phyloP scores from a whole-genome alignment of 2,329 filamentous ascomycete species.

The Colletotrichum tamarilloi region DNA sequence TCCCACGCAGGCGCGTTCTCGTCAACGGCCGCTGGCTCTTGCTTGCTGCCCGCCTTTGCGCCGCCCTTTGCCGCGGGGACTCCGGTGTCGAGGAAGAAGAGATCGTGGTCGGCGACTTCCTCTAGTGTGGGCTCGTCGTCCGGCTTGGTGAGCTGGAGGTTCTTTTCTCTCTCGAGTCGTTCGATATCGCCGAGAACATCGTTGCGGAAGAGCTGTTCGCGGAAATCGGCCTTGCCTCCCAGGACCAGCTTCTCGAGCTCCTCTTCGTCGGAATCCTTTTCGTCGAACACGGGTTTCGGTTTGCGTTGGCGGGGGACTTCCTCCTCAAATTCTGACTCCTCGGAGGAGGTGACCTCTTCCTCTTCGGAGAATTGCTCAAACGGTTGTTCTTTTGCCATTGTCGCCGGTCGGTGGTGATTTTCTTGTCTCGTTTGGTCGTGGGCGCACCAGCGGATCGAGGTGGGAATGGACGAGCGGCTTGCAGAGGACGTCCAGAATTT shows the following conservation, averaged over 20 bases:
- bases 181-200: slow-evolving; percentile 52
- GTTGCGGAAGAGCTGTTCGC: slow-evolving; percentile 74
- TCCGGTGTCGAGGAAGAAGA: slow-evolving; percentile 86
- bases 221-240: slow-evolving; percentile 86
- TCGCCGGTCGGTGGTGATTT: slow-evolving; percentile 1
- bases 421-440: slow-evolving; percentile 3
- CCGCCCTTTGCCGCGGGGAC: slow-evolving; percentile 51
- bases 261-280: slow-evolving; percentile 85
- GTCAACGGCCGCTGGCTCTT: slow-evolving; percentile 32
- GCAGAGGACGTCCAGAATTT: slow-evolving; percentile 30
- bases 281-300: slow-evolving; percentile 47
- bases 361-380: slow-evolving; percentile 36
- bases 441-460: not conserved
- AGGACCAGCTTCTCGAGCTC: slow-evolving; percentile 91
- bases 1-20: slow-evolving; percentile 78
- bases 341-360: slow-evolving; percentile 27
- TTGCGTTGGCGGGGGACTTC: slow-evolving; percentile 39
- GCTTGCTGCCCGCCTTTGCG: slow-evolving; percentile 42
- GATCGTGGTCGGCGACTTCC: slow-evolving; percentile 77
- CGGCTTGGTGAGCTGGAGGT: slow-evolving; percentile 47
- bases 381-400: slow-evolving; percentile 37
- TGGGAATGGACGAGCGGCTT: not conserved
- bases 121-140: slow-evolving; percentile 62
- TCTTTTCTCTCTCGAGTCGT: slow-evolving; percentile 43
- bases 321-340: slow-evolving; percentile 41